Conservation (phyloP, 2,329 filamentous ascomycete genomes). For the Ophiostoma ips region DNA sequence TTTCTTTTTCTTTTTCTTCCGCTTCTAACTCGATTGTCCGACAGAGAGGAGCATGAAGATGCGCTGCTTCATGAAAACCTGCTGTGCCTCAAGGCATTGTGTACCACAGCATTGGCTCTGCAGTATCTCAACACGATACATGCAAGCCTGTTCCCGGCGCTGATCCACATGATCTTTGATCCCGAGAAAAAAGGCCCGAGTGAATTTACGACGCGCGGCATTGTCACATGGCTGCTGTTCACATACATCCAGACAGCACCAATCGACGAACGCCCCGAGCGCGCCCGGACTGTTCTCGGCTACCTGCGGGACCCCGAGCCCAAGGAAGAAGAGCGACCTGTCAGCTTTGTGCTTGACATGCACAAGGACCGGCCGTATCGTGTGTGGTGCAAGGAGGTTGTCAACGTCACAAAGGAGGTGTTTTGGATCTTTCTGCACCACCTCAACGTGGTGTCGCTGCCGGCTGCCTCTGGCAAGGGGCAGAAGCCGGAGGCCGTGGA, state of each 20-base stretch:
- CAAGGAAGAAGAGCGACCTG: conserved; percentile 59
- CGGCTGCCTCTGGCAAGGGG: conserved; percentile 17
- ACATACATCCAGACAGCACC: conserved; percentile 65
- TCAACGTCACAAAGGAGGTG: conserved; percentile 89
- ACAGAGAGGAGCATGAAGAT: conserved; percentile 88
- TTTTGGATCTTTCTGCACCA: conserved; percentile 99
- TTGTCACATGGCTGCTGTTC: conserved; percentile 80
- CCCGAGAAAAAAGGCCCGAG: conserved; percentile 96
- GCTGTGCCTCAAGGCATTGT: conserved; percentile 84
- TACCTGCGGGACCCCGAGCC: conserved; percentile 72
- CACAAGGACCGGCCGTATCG: conserved; percentile 76
- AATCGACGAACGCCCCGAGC: conserved; percentile 45
- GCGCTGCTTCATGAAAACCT: conserved; percentile 82
- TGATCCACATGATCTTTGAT: conserved; percentile 84
- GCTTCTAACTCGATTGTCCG: conserved; percentile 1
- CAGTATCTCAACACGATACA: conserved; percentile 71
- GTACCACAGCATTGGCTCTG: conserved; percentile 77
- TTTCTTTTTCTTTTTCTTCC: conserved; percentile 2
- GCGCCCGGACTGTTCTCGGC: conserved; percentile 58
- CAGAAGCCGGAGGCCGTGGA: neutral
- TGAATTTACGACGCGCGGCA: conserved; percentile 85
- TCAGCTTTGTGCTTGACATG: conserved; percentile 84
- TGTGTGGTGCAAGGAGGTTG: conserved; percentile 85
- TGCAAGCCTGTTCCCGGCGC: conserved; percentile 65
- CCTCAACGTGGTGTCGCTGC: conserved; percentile 68